phyloP scores from a whole-genome alignment of 2,329 filamentous ascomycete genomes.

The Lomentospora prolificans region DNA sequence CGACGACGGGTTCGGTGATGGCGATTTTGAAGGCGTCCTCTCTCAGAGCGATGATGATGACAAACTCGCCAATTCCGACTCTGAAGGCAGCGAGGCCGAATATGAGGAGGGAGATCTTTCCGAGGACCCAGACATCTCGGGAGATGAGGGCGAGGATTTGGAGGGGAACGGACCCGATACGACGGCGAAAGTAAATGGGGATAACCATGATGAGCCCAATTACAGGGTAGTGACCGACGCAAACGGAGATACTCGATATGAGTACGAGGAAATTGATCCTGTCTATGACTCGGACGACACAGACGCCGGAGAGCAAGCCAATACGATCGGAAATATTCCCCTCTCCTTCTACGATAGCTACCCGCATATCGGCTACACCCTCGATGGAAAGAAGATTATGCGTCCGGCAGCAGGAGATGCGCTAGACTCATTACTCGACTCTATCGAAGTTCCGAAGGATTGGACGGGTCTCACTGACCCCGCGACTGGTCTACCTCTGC shows the following conservation, averaged over 20 bases:
- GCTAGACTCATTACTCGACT: conserved; percentile 85
- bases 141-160: conserved; percentile 28
- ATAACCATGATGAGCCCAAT: conserved; percentile 23
- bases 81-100: conserved; percentile 19
- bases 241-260: conserved; percentile 80
- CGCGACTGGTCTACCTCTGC: conserved; percentile 82
- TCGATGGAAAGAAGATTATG: conserved; percentile 97
- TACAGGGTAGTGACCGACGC: conserved; percentile 64
- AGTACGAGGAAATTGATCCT: conserved; percentile 89
- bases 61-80: conserved; percentile 26
- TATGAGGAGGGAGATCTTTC: conserved; percentile 37
- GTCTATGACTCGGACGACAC: conserved; percentile 95
- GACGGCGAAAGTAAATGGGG: conserved; percentile 19
- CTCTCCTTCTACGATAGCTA: conserved; percentile 95
- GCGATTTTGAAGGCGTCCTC: conserved; percentile 45
- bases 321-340: conserved; percentile 93
- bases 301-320: conserved; percentile 66
- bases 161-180: conserved; percentile 20
- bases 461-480: conserved; percentile 96
- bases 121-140: conserved; percentile 19
- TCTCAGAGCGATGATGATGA: conserved; percentile 49
- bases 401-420: conserved; percentile 89
- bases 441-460: conserved; percentile 91
- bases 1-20: conserved; percentile 45
- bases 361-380: conserved; percentile 96